These are phyloP conservation scores for Eutrema heterophyllum DNA, from an alignment of 345 rosid species.

Conservation along the genomic window DNA sequence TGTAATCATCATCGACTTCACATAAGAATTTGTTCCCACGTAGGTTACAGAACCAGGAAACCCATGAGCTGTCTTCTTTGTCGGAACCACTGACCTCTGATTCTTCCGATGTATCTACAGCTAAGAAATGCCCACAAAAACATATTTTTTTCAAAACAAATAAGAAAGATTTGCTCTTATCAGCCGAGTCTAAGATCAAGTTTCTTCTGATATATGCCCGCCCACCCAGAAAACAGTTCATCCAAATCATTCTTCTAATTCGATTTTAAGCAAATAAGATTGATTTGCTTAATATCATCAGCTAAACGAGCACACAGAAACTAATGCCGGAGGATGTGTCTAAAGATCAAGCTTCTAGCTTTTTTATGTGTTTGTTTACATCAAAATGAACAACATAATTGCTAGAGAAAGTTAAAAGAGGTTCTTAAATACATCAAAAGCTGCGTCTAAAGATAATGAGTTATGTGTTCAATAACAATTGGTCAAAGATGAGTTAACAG, in stretches of 20 bases:
- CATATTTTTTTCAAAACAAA: too few species aligned
- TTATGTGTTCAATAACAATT: too few species aligned
- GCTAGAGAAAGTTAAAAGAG: background rate
- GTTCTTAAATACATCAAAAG: too few species aligned
- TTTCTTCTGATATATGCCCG: background rate
- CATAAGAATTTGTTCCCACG: slow-evolving; percentile 85
- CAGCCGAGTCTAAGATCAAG: background rate
- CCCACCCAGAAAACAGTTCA: too few species aligned
- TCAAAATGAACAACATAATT: background rate
- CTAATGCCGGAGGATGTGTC: background rate
- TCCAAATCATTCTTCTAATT: too few species aligned
- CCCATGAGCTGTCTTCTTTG: slow-evolving; percentile 79
- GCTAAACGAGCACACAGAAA: background rate
- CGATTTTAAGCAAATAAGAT: background rate
- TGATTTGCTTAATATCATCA: background rate
- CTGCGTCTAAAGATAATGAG: too few species aligned
- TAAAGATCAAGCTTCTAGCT: background rate
- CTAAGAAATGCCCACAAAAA: too few species aligned
- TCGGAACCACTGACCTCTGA: slow-evolving; percentile 90
- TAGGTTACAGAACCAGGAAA: slow-evolving; percentile 83
- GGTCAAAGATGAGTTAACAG: background rate
- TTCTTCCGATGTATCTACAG: slow-evolving; percentile 34
- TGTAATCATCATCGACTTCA: slow-evolving; percentile 80
- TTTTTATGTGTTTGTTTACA: background rate
- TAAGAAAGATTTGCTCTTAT: background rate